Evolutionary conservation across 768 basidiomycete species (phyloP), one percentile per base, ranked within the genome.

Genomic region (Tulasnella sp.): DNA sequence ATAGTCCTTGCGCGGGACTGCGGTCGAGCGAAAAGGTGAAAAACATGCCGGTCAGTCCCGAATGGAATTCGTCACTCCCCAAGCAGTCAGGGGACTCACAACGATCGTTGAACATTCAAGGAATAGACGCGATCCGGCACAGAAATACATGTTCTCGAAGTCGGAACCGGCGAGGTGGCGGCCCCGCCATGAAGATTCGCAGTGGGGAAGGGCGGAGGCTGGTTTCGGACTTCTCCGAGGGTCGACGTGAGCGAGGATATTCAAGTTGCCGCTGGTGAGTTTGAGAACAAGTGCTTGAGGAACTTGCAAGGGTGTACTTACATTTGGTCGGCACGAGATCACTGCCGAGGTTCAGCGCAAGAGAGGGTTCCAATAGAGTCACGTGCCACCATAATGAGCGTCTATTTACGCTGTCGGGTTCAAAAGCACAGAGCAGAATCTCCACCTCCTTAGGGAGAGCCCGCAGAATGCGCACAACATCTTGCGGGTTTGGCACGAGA

Each of bases 71-170:
- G 27, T 24, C 56, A 9, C 31, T 21, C n/a, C 27, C 77, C n/a
- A 40, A 10, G 10, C 39, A 4, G 39, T 40, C 5, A 40, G 5
- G 46, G 46, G n/a, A 78, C 77, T 71, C 46, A 78, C 77, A 78
- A 73, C 6, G 77, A 71, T 36, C 73, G 73, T 71, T 78, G 77
- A 8, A 68, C 77, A 46, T 78, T 78, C 36, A 78, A 31, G 42
- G 73, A 78, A 6, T 73, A 62, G 24, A 56, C 71, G 27, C 73
- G 77, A 5, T 78, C 77, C 9, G 72, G 71, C 27, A 78, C 71
- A 3, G 31, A 27, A 2, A 36, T 72, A 36, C 77, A 78, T 40
- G 73, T 18, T n/a, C 77, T 71, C n/a, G 77, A 58, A 3, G 77
- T 62, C 12, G 73, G 68, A 7, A 78, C 40, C 38, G 38, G 38